Conservation (phyloP, 495 filamentous ascomycete species). For the Corynascus novoguineensis region DNA sequence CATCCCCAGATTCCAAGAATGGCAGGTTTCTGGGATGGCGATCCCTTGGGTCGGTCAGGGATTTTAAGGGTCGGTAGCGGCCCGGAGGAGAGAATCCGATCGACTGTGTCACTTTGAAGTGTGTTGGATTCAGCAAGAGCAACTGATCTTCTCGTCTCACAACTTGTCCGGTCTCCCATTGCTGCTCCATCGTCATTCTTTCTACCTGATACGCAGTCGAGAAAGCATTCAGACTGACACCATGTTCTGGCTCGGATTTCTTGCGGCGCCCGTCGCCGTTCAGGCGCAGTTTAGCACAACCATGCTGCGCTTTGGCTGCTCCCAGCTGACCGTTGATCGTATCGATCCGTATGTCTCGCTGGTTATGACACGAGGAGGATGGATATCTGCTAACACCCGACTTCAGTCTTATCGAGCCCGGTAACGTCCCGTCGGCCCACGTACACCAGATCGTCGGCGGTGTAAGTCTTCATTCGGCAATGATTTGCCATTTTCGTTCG, state of each 20-base stretch:
- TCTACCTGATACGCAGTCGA: background rate
- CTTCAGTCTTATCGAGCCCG: slow-evolving; percentile 36
- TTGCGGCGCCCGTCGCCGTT: slow-evolving; percentile 30
- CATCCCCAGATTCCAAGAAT: background rate
- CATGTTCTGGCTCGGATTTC: slow-evolving; percentile 34
- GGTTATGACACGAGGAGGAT: too few species aligned
- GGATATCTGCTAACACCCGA: background rate
- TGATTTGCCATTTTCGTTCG: background rate
- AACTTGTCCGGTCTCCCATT: background rate
- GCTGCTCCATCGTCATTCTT: too few species aligned
- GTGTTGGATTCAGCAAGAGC: background rate
- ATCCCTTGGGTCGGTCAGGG: background rate
- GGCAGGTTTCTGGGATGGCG: background rate
- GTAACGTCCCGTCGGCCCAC: slow-evolving; percentile 34
- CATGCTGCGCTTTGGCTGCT: slow-evolving; percentile 44
- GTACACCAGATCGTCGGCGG: slow-evolving; percentile 47
- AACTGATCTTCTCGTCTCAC: too few species aligned
- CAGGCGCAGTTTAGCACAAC: slow-evolving; percentile 31
- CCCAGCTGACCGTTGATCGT: slow-evolving; percentile 38
- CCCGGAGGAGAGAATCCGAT: background rate
- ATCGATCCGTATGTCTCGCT: slow-evolving; percentile 30
- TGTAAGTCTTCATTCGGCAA: slow-evolving; percentile 3
- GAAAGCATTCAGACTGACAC: slow-evolving; percentile 1
- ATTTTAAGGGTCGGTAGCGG: background rate
- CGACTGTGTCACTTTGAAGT: background rate